Base-by-base conservation (phyloP, 169 alveolate species). In the Blepharisma undulans region DNA sequence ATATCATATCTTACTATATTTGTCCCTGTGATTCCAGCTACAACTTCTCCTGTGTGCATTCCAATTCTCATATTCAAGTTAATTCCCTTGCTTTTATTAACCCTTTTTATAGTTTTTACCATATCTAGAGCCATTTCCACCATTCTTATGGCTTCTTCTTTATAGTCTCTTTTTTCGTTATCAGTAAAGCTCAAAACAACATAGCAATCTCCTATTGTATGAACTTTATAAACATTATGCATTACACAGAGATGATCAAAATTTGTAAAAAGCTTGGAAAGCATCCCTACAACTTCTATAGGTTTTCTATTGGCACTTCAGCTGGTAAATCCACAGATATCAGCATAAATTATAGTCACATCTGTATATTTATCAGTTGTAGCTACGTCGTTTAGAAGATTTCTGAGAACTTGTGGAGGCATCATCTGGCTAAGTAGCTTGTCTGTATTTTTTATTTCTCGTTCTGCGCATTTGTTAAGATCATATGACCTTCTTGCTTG, bases 191-290 rank as follows among this genome's bases (percentile, higher is more conserved):
- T 98, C 95, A 99, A 97, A 12, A 99, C 99, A 10, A 99, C 99
- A 92, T 99, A 99, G 80, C 99, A 99, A 93, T 99, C 99, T 4
- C 99, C 99, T 19, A 99, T 99, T 0, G 99, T 99, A 92, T 99
- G 99, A 0, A 99, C 98, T 96, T 98, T 99, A 95, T 97, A 99
- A 16, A 98, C 98, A 27, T 99, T 98, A 88, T 98, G 96, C 87
- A 97, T 97, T 30, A 99, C 97, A 90, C 99, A 98, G 88, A 98
- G 97, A 74, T 98, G 94, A 94, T 99, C 99, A 94, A 99, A 98
- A 80, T 97, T 94, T 66, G 99, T 97, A 93, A 98, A 99, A 78
- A 99, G 92, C 87, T 97, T 97, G 84, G 98, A 98, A 30, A 99
- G 94, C 95, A 99, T 94, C 30, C 96, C 95, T 27, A 99, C 98